These are phyloP conservation scores for Rhizopus stolonifer DNA, from an alignment of 371 early-diverging fungal species.

Conservation along the genomic window DNA sequence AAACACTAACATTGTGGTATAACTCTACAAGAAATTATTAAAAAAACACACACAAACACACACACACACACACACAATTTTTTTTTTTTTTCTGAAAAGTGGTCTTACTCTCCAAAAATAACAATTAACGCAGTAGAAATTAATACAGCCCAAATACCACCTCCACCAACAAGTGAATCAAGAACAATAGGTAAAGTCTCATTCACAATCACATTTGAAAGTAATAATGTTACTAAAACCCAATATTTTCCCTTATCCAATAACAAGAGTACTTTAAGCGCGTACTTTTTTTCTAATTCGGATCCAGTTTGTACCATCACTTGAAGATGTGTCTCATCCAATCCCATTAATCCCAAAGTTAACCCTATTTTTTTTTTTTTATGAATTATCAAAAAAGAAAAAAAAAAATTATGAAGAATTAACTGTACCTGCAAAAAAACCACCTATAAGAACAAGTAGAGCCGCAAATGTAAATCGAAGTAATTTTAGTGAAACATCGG, in stretches of 20 bases:
- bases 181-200: constrained; percentile 93
- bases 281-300: constrained; percentile 62
- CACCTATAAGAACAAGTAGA: constrained; percentile 14
- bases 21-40: constrained; percentile 52
- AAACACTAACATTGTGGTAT: constrained; percentile 34
- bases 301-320: constrained; percentile 73
- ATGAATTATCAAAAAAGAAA: background rate
- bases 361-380: constrained; percentile 55
- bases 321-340: constrained; percentile 67
- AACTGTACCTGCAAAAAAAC: constrained; percentile 21
- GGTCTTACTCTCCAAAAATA: constrained; percentile 91
- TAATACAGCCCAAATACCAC: constrained; percentile 73
- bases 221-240: constrained; percentile 84
- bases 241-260: constrained; percentile 74
- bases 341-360: constrained; percentile 83
- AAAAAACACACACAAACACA: background rate
- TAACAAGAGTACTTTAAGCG: constrained; percentile 68
- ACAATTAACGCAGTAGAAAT: constrained; percentile 86
- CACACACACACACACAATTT: too few relatives aligned
- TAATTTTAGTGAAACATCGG: background rate
- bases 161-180: constrained; percentile 74
- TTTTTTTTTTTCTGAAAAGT: constrained; percentile 54
- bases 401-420: background rate
- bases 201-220: constrained; percentile 91
- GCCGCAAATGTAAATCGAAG: background rate